A percentile compares a stretch with the other conserved stretches of the same genome.
phyloP scores from a whole-genome alignment of 1,284 basidiomycete genomes.

The Austroboletus rostrupii region DNA sequence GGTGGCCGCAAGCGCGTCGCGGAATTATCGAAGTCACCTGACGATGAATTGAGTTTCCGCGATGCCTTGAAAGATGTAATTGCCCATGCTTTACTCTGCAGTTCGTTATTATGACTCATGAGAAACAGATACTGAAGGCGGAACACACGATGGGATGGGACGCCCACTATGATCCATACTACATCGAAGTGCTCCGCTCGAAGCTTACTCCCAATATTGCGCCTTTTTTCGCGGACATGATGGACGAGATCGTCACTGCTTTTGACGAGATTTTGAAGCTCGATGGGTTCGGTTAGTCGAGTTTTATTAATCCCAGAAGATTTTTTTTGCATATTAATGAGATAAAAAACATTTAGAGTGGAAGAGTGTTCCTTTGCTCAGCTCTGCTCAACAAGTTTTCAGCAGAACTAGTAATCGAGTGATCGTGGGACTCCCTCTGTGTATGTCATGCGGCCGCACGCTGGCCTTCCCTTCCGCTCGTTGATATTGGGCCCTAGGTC shows the following conservation, averaged over 20 bases:
- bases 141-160: constrained; percentile 21
- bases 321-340: neutral
- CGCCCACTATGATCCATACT: constrained; percentile 26
- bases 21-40: neutral
- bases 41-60: neutral
- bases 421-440: constrained; percentile 40
- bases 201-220: constrained; percentile 32
- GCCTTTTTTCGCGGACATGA: constrained; percentile 24
- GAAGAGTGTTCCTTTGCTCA: constrained; percentile 22
- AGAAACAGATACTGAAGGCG: too few species aligned
- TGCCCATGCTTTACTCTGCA: neutral
- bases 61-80: neutral
- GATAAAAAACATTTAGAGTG: constrained; percentile 24
- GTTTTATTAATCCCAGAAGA: too few species aligned
- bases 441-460: constrained; percentile 28
- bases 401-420: constrained; percentile 35
- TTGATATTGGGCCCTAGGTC: constrained; percentile 27
- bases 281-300: constrained; percentile 15
- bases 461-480: neutral
- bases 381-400: constrained; percentile 24
- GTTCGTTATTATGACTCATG: too few species aligned
- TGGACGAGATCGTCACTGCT: constrained; percentile 31
- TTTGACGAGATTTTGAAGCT: constrained; percentile 27
- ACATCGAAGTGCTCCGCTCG: constrained; percentile 22
- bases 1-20: neutral